These are phyloP conservation scores for Hypholoma fasciculare DNA, from an alignment of 768 basidiomycete genomes.

Conservation along the genomic window DNA sequence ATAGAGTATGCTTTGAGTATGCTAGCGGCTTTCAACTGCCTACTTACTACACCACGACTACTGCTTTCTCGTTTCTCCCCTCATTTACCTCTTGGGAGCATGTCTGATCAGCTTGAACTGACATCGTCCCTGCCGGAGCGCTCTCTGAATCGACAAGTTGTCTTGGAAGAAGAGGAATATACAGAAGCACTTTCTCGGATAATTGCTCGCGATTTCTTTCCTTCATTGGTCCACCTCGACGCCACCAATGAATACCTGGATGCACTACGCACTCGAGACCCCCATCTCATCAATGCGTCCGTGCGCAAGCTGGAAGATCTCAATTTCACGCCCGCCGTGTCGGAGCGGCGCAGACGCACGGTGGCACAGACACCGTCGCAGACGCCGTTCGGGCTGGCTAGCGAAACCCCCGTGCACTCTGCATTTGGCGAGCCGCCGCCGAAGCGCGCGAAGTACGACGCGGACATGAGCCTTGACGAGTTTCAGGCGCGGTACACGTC, in stretches of 20 bases:
- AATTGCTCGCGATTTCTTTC: constrained; percentile 98
- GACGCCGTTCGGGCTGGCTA: constrained; percentile 63
- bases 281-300: constrained; percentile 71
- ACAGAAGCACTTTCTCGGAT: constrained; percentile 87
- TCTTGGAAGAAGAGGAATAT: constrained; percentile 94
- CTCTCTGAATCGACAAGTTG: constrained; percentile 70
- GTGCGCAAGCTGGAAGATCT: constrained; percentile 73
- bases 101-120: constrained; percentile 6
- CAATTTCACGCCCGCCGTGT: constrained; percentile 46
- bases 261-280: constrained; percentile 75
- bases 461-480: constrained; percentile 67
- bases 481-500: constrained; percentile 95
- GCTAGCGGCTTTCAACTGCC: neutral
- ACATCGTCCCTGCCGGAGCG: constrained; percentile 33
- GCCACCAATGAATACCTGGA: constrained; percentile 87
- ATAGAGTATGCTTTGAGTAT: no score
- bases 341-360: constrained; percentile 26
- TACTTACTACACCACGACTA: neutral
- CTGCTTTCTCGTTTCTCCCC: neutral
- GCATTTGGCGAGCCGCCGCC: constrained; percentile 38
- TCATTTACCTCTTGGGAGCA: neutral
- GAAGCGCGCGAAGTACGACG: constrained; percentile 64
- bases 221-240: constrained; percentile 86
- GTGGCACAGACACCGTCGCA: constrained; percentile 49
- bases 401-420: constrained; percentile 64